Evolutionary conservation across 2,329 filamentous ascomycete species (phyloP).

Genomic region (Fusarium irregulare): DNA sequence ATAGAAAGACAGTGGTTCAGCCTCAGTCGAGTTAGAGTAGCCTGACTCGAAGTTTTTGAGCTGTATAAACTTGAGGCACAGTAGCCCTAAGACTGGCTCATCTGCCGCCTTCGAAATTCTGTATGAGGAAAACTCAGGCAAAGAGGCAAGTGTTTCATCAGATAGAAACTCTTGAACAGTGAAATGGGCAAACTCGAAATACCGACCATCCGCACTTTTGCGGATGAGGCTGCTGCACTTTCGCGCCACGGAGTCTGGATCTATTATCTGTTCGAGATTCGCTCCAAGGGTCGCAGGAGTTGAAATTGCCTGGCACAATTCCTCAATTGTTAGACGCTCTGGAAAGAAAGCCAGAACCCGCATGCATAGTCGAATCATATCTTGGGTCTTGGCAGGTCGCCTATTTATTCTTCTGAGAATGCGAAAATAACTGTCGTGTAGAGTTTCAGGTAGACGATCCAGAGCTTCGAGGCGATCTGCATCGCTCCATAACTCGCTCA

Average conservation of each 20-base stretch:
- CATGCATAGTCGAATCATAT: neutral
- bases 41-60: neutral
- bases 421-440: conserved; percentile 10
- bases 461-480: conserved; percentile 11
- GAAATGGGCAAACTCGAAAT: conserved; percentile 10
- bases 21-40: too few species aligned
- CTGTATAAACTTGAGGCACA: neutral
- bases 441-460: neutral
- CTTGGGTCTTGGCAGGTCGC: neutral
- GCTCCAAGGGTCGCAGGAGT: neutral
- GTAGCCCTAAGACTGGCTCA: rapidly evolving
- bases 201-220: neutral
- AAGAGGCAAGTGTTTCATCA: rapidly evolving
- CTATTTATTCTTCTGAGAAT: neutral
- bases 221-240: conserved; percentile 19
- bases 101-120: rapidly evolving
- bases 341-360: neutral
- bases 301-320: conserved; percentile 15
- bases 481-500: conserved; percentile 14
- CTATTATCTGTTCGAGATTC: neutral
- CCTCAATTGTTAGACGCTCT: rapidly evolving
- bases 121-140: neutral
- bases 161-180: neutral
- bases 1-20: neutral
- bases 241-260: neutral